phyloP scores from a whole-genome alignment of 768 basidiomycete genomes.

The Serendipita sp. region DNA sequence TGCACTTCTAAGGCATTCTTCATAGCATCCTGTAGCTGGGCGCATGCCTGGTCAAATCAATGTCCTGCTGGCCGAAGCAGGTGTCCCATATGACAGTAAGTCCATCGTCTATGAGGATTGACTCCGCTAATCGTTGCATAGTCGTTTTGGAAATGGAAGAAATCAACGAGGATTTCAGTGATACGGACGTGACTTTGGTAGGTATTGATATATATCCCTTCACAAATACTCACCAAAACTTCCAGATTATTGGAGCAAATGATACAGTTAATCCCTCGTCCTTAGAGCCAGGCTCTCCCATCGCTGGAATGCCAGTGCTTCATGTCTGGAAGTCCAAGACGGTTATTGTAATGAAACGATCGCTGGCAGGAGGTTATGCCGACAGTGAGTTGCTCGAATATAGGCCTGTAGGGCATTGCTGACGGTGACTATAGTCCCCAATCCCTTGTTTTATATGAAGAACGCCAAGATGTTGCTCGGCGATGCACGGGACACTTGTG shows the following conservation, averaged over 20 bases:
- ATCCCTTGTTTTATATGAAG: slow-evolving; percentile 88
- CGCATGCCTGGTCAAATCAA: slow-evolving; percentile 92
- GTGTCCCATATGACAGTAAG: slow-evolving; percentile 78
- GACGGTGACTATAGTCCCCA: slow-evolving; percentile 46
- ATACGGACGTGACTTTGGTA: slow-evolving; percentile 79
- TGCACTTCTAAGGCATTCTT: background rate
- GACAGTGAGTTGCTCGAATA: slow-evolving; percentile 12
- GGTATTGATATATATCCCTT: background rate
- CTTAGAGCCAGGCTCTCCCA: slow-evolving; percentile 69
- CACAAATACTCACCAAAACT: background rate
- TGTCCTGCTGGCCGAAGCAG: slow-evolving; percentile 78
- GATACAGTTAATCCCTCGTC: slow-evolving; percentile 88
- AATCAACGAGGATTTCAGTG: slow-evolving; percentile 81
- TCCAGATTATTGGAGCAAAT: slow-evolving; percentile 55
- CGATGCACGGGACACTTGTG: slow-evolving; percentile 81
- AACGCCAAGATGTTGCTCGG: slow-evolving; percentile 85
- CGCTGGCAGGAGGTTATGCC: slow-evolving; percentile 81
- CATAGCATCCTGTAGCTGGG: slow-evolving; percentile 73
- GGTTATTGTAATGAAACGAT: slow-evolving; percentile 84
- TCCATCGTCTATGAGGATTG: slow-evolving; percentile 4
- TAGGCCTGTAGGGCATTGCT: slow-evolving; percentile 17
- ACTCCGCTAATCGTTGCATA: slow-evolving; percentile 17
- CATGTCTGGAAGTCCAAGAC: slow-evolving; percentile 90
- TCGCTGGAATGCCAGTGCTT: slow-evolving; percentile 84
- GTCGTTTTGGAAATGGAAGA: slow-evolving; percentile 90